Conservation (phyloP, 352 stramenopile genomes). For the Globisporangium polare region DNA sequence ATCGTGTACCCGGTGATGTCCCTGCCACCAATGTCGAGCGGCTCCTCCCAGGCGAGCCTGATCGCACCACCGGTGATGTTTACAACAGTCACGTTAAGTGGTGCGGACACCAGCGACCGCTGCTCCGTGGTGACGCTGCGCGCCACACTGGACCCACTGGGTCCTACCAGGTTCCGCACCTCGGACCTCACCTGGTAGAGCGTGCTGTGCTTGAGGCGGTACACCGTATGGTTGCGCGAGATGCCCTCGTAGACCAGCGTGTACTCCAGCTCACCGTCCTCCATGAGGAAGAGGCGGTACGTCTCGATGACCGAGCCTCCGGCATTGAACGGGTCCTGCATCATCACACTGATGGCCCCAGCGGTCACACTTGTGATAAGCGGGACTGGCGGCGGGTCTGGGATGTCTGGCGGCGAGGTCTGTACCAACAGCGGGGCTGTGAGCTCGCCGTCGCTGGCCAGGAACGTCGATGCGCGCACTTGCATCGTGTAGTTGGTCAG, state of each 20-base stretch:
- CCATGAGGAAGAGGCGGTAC: conserved; percentile 38
- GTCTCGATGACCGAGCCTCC: conserved; percentile 38
- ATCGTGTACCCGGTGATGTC: conserved; percentile 45
- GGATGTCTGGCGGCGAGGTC: conserved; percentile 37
- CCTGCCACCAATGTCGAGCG: conserved; percentile 46
- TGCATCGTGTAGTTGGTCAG: conserved; percentile 49
- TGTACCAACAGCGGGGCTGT: conserved; percentile 20
- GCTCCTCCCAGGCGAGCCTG: conserved; percentile 41
- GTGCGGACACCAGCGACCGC: conserved; percentile 36
- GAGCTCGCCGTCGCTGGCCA: conserved; percentile 25
- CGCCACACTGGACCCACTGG: conserved; percentile 29
- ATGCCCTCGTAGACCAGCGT: conserved; percentile 24
- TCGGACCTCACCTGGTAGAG: conserved; percentile 49
- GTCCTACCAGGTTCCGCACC: conserved; percentile 39
- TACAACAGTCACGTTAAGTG: conserved; percentile 23
- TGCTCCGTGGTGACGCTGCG: conserved; percentile 28
- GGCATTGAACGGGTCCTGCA: conserved; percentile 45
- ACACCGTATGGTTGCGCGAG: conserved; percentile 22
- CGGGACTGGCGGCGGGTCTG: conserved; percentile 30
- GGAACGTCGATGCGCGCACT: conserved; percentile 27
- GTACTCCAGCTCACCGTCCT: conserved; percentile 21
- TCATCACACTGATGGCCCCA: conserved; percentile 48
- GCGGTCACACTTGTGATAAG: conserved; percentile 32
- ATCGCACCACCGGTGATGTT: conserved; percentile 39
- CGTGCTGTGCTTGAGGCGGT: conserved; percentile 27